Evolutionary conservation across 495 filamentous ascomycete genomes (phyloP).

Genomic region (Penicillium pancosmium): DNA sequence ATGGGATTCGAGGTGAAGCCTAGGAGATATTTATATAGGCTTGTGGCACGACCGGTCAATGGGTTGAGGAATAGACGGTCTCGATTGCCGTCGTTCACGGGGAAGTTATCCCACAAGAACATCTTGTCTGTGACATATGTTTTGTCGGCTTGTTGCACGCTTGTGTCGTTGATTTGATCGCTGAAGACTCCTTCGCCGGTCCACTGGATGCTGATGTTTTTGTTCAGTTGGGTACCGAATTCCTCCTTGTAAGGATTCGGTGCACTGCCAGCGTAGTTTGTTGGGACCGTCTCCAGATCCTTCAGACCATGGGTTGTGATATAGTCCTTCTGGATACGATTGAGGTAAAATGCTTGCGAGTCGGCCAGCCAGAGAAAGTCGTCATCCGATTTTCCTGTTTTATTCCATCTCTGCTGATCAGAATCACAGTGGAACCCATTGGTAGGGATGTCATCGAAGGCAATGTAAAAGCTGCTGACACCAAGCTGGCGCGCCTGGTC

Average conservation of each 20-base stretch:
- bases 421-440: slow-evolving; percentile 17
- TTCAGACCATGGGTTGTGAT: slow-evolving; percentile 15
- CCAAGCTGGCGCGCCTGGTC: slow-evolving; percentile 18
- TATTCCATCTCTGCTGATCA: slow-evolving; percentile 14
- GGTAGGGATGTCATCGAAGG: slow-evolving; percentile 18
- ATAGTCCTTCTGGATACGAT: slow-evolving; percentile 17
- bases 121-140: slow-evolving; percentile 20
- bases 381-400: neutral
- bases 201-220: slow-evolving; percentile 23
- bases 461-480: slow-evolving; percentile 18
- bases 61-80: slow-evolving; percentile 21
- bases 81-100: slow-evolving; percentile 21
- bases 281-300: slow-evolving; percentile 19
- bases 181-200: slow-evolving; percentile 24
- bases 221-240: slow-evolving; percentile 20
- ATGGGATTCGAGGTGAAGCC: slow-evolving; percentile 23
- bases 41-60: slow-evolving; percentile 13
- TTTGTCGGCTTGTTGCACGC: slow-evolving; percentile 11
- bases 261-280: slow-evolving; percentile 19
- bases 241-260: slow-evolving; percentile 20
- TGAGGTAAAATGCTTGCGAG: slow-evolving; percentile 20
- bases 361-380: slow-evolving; percentile 16
- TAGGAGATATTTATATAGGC: slow-evolving; percentile 17
- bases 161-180: slow-evolving; percentile 19
- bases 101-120: slow-evolving; percentile 23